phyloP scores from a whole-genome alignment of 305 asterid genomes.

The Solanum hybrid region DNA sequence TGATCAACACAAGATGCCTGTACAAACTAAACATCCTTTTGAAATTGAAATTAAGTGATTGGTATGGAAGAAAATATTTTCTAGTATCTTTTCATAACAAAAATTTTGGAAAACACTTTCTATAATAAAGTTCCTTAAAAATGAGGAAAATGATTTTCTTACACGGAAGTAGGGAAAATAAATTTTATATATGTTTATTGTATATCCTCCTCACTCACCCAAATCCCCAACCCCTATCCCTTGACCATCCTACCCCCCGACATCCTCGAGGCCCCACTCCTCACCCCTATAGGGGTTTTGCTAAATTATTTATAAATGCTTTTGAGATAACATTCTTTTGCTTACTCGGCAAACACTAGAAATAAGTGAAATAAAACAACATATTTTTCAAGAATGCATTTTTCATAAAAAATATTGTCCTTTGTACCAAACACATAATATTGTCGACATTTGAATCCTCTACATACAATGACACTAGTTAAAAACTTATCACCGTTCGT shows the following conservation, averaged over 20 bases:
- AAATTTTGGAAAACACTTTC: too few relatives aligned
- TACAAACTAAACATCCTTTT: background rate
- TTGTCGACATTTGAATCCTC: background rate
- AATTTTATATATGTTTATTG: background rate
- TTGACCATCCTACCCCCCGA: background rate
- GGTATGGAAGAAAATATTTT: background rate
- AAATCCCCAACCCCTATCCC: background rate
- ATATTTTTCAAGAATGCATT: too few relatives aligned
- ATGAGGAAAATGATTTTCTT: background rate
- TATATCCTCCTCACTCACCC: background rate
- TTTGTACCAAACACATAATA: background rate
- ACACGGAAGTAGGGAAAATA: background rate
- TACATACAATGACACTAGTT: background rate
- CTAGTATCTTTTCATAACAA: background rate
- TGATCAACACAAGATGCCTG: background rate
- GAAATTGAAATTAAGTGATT: background rate
- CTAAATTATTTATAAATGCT: background rate
- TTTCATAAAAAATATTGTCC: background rate
- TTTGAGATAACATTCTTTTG: background rate
- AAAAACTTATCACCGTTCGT: background rate
- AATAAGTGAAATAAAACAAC: too few relatives aligned
- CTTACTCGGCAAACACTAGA: background rate
- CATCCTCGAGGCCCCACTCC: background rate
- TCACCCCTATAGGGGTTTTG: background rate
- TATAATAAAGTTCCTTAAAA: too few relatives aligned